A percentile compares a stretch with the other conserved stretches of the same genome.
These are phyloP conservation scores for Zygoascus ofunaensis DNA, from an alignment of 805 yeast genomes.

Conservation along the genomic window DNA sequence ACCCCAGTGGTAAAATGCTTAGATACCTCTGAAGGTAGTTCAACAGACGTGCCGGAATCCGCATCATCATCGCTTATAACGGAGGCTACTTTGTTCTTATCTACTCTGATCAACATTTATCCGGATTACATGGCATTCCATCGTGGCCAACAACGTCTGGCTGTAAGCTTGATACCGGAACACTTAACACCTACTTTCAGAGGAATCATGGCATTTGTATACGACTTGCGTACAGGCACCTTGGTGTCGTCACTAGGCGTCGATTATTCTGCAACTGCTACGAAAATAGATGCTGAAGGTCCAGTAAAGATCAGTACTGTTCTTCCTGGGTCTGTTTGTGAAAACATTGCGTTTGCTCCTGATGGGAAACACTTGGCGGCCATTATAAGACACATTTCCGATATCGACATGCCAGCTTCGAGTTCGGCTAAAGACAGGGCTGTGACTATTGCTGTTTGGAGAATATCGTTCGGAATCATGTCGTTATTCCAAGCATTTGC, in stretches of 20 bases:
- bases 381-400: conserved; percentile 2
- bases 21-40: conserved; percentile 10
- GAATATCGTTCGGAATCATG: conserved; percentile 12
- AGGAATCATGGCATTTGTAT: conserved; percentile 13
- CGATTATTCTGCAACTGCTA: background rate
- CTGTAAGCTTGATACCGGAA: conserved; percentile 7
- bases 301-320: background rate
- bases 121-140: conserved; percentile 18
- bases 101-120: conserved; percentile 10
- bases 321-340: conserved; percentile 3
- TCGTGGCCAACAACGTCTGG: conserved; percentile 19
- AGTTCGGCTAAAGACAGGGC: background rate
- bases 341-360: conserved; percentile 13
- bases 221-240: conserved; percentile 17
- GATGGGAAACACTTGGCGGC: conserved; percentile 16
- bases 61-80: conserved; percentile 14
- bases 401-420: background rate
- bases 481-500: conserved; percentile 7
- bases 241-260: conserved; percentile 11
- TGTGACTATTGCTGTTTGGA: conserved; percentile 9
- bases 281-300: background rate
- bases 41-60: conserved; percentile 9
- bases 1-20: conserved; percentile 15
- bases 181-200: background rate
- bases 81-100: conserved; percentile 16